Conservation (phyloP, 306 rosid genomes). For the Vicia villosa region DNA sequence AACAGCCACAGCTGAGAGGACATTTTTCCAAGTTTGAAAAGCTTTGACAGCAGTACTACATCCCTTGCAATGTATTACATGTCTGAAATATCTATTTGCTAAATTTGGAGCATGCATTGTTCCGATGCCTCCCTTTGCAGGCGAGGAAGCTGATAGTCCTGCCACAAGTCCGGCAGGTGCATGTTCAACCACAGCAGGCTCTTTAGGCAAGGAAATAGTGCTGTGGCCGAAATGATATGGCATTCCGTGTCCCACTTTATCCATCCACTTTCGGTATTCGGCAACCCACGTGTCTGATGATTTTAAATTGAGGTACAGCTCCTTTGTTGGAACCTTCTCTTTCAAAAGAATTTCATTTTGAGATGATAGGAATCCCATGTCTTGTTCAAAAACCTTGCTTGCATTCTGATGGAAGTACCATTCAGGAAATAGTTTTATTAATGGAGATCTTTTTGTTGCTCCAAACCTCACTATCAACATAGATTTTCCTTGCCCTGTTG, state of each 20-base stretch:
- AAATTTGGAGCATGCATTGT: constrained; percentile 79
- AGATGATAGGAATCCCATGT: constrained; percentile 96
- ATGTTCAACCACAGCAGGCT: constrained; percentile 91
- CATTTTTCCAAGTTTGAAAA: constrained; percentile 72
- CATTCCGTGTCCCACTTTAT: constrained; percentile 97
- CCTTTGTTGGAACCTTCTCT: constrained; percentile 84
- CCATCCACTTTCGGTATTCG: constrained; percentile 96
- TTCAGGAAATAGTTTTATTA: constrained; percentile 63
- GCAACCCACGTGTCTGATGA: constrained; percentile 95
- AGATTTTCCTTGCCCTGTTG: constrained; percentile 96
- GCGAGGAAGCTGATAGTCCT: constrained; percentile 66
- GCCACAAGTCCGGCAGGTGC: constrained; percentile 91
- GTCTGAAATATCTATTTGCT: constrained; percentile 84
- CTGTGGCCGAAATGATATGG: constrained; percentile 93
- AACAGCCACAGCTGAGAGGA: constrained; percentile 57
- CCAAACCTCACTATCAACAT: constrained; percentile 94
- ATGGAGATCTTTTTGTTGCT: constrained; percentile 57
- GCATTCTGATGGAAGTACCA: constrained; percentile 99
- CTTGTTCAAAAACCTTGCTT: constrained; percentile 92
- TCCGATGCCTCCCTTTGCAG: constrained; percentile 87
- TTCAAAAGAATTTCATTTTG: constrained; percentile 81
- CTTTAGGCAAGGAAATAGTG: constrained; percentile 76
- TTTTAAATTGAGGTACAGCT: constrained; percentile 71
- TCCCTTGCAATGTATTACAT: constrained; percentile 78
- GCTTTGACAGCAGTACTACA: constrained; percentile 76